Evolutionary conservation across 1,284 basidiomycete genomes (phyloP).

Genomic region (Cutaneotrichosporon dermatis): DNA sequence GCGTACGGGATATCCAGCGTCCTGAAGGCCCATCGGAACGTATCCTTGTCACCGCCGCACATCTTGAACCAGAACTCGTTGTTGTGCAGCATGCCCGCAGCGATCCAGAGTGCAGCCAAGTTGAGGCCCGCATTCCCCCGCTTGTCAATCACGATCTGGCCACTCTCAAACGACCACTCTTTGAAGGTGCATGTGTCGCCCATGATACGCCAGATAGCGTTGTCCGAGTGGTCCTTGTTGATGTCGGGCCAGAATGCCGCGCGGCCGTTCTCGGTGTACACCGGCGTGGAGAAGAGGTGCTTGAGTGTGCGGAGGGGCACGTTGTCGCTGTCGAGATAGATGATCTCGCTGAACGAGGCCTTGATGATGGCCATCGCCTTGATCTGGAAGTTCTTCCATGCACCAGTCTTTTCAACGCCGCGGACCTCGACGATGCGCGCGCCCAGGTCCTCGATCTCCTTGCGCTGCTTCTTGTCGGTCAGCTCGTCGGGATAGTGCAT

Average conservation of each 20-base stretch:
- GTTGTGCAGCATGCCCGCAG: conserved; percentile 37
- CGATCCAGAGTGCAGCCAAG: conserved; percentile 51
- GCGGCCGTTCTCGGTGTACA: conserved; percentile 43
- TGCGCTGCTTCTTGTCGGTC: conserved; percentile 26
- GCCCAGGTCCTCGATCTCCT: conserved; percentile 42
- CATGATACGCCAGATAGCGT: conserved; percentile 53
- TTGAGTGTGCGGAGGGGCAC: conserved; percentile 48
- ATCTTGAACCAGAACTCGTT: conserved; percentile 52
- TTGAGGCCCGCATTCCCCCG: conserved; percentile 51
- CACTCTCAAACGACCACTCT: conserved; percentile 46
- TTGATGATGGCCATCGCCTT: conserved; percentile 51
- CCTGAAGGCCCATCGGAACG: conserved; percentile 51
- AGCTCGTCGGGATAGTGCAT: conserved; percentile 51
- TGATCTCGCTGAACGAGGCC: conserved; percentile 50
- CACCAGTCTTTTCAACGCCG: conserved; percentile 22
- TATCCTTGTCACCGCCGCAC: conserved; percentile 51
- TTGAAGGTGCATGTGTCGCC: conserved; percentile 48
- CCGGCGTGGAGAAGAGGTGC: conserved; percentile 46
- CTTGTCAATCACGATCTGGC: conserved; percentile 53
- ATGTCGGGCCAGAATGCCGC: conserved; percentile 54
- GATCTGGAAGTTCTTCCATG: conserved; percentile 39
- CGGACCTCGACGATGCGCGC: conserved; percentile 28
- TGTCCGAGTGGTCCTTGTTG: conserved; percentile 51
- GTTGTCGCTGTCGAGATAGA: conserved; percentile 52
- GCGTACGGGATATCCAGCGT: conserved; percentile 46